Evolutionary conservation across 2,329 filamentous ascomycete genomes (phyloP).

Genomic region (Aspergillus sp.): DNA sequence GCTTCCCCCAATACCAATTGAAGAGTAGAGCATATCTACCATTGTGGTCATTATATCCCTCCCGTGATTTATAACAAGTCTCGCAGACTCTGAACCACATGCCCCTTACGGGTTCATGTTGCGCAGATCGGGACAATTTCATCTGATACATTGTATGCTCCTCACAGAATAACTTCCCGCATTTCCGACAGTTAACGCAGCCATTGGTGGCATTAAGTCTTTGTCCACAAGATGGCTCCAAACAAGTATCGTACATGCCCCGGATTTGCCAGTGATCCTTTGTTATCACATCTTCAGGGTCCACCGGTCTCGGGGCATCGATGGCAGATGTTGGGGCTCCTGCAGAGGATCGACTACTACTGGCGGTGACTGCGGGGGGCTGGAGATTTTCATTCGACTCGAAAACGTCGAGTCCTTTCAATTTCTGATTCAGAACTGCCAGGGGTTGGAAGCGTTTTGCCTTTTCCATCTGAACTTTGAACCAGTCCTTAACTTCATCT

Average conservation of each 20-base stretch:
- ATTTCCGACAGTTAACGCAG: constrained; percentile 88
- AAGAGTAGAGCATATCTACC: constrained; percentile 32
- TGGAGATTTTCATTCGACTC: constrained; percentile 74
- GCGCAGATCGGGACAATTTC: constrained; percentile 85
- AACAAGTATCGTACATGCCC: constrained; percentile 70
- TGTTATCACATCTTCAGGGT: constrained; percentile 87
- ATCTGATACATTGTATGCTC: constrained; percentile 99
- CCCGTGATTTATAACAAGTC: constrained; percentile 96
- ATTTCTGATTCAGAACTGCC: constrained; percentile 85
- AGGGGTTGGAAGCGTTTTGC: constrained; percentile 90
- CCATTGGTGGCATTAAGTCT: constrained; percentile 74
- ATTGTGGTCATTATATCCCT: constrained; percentile 87
- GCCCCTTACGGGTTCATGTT: constrained; percentile 83
- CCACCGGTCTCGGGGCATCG: constrained; percentile 42
- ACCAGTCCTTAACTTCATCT: constrained; percentile 95
- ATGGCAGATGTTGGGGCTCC: constrained; percentile 19
- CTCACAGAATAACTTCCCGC: constrained; percentile 90
- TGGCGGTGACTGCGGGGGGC: constrained; percentile 25
- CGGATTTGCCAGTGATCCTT: constrained; percentile 83
- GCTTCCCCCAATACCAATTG: not conserved
- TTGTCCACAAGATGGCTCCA: constrained; percentile 81
- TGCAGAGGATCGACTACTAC: constrained; percentile 28
- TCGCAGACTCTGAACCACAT: constrained; percentile 95
- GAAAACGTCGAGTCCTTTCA: constrained; percentile 88
- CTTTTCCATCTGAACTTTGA: constrained; percentile 89